phyloP scores from a whole-genome alignment of 352 stramenopile genomes.

The Globisporangium sylvaticum region DNA sequence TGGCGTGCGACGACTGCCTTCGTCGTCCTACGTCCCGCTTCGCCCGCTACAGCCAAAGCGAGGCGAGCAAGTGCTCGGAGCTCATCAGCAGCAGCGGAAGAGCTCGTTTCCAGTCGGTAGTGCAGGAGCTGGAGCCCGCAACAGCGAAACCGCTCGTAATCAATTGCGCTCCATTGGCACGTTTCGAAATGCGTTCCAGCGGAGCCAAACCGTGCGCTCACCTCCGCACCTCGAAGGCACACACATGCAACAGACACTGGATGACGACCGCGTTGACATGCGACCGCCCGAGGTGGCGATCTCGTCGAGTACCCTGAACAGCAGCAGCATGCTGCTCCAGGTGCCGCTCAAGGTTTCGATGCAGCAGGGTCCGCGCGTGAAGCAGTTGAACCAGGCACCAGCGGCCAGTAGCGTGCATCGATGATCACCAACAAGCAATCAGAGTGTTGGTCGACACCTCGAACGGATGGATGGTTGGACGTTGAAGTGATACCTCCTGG shows the following conservation, averaged over 20 bases:
- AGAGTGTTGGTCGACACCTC: not conserved
- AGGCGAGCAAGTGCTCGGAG: constrained; percentile 27
- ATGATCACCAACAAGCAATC: not conserved
- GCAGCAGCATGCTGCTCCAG: constrained; percentile 1
- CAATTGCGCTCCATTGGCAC: constrained; percentile 23
- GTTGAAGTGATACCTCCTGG: not conserved
- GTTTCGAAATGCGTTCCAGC: constrained; percentile 16
- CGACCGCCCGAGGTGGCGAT: not conserved
- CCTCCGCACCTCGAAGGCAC: constrained; percentile 5
- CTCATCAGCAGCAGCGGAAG: not conserved
- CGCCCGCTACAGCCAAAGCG: constrained; percentile 25
- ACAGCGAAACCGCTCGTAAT: not conserved
- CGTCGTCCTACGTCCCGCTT: constrained; percentile 18
- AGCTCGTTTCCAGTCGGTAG: not conserved
- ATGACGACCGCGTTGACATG: not conserved
- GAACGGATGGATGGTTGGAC: not conserved
- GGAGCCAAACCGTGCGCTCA: not conserved
- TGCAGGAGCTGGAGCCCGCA: not conserved
- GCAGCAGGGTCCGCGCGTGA: constrained; percentile 8
- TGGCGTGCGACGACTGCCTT: not conserved
- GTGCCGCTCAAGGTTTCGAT: not conserved
- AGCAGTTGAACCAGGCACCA: not conserved
- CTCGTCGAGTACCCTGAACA: not conserved
- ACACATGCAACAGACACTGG: not conserved
- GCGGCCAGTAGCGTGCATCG: not conserved